phyloP scores from a whole-genome alignment of 257 asterid species.

The Solanum lycopersicoides region DNA sequence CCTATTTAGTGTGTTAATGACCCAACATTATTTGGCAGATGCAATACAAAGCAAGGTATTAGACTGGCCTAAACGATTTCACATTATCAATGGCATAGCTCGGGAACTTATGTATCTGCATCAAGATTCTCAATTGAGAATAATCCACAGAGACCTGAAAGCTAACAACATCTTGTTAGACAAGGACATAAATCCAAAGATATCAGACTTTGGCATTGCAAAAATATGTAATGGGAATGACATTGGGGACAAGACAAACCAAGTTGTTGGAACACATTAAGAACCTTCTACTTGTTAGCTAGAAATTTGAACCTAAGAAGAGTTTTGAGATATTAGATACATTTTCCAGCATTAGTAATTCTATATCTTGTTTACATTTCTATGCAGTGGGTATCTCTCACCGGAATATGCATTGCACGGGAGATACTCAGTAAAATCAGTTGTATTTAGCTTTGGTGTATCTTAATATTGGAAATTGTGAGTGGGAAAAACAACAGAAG shows the following conservation, averaged over 20 bases:
- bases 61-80: slow-evolving; percentile 37
- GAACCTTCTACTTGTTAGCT: background rate
- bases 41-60: slow-evolving; percentile 1
- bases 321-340: too few species aligned
- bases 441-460: slow-evolving; percentile 40
- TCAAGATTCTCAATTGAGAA: slow-evolving; percentile 32
- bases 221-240: slow-evolving; percentile 24
- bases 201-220: slow-evolving; percentile 45
- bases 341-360: background rate
- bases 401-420: slow-evolving; percentile 45
- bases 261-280: slow-evolving; percentile 43
- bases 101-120: slow-evolving; percentile 44
- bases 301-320: background rate
- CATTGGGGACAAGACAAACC: slow-evolving; percentile 9
- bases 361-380: background rate
- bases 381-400: slow-evolving; percentile 36
- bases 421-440: slow-evolving; percentile 27
- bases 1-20: background rate
- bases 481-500: slow-evolving; percentile 18
- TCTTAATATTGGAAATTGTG: slow-evolving; percentile 15
- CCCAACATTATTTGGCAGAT: slow-evolving; percentile 12
- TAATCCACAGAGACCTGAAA: slow-evolving; percentile 41
- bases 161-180: slow-evolving; percentile 36
- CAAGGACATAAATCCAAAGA: slow-evolving; percentile 27
- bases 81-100: slow-evolving; percentile 28